These are phyloP conservation scores for Pleodorina starrii DNA, from an alignment of 139 green algal genomes.

Conservation along the genomic window DNA sequence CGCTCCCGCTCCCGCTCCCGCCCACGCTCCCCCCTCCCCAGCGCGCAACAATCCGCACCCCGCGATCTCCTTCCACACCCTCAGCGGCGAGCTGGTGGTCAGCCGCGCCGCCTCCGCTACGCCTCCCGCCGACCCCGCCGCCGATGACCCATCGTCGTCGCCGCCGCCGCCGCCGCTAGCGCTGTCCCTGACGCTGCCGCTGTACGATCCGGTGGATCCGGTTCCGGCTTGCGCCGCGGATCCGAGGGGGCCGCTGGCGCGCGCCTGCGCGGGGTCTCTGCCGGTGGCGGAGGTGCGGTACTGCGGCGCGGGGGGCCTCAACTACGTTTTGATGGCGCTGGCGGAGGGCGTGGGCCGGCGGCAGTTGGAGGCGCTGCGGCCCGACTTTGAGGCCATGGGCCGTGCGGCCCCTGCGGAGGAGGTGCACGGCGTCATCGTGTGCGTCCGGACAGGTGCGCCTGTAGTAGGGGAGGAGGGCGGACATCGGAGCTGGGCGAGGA, in stretches of 20 bases:
- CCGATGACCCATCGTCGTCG: too few relatives aligned
- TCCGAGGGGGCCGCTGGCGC: background rate
- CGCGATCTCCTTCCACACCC: conserved; percentile 55
- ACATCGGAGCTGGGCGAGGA: too few relatives aligned
- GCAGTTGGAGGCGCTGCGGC: conserved; percentile 62
- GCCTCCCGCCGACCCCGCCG: background rate
- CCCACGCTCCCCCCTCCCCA: background rate
- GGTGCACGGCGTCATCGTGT: conserved; percentile 66
- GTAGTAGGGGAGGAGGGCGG: too few relatives aligned
- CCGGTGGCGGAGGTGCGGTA: conserved; percentile 31
- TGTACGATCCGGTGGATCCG: conserved; percentile 1
- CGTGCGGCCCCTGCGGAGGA: background rate
- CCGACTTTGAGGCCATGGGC: conserved; percentile 51
- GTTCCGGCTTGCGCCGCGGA: conserved; percentile 1
- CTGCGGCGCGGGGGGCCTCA: conserved; percentile 24
- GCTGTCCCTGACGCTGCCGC: conserved; percentile 29
- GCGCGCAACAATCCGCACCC: conserved; percentile 28
- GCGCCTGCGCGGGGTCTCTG: background rate
- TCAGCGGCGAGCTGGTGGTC: conserved; percentile 50
- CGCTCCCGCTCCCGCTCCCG: too few relatives aligned
- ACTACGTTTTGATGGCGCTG: conserved; percentile 62
- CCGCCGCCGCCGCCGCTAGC: background rate
- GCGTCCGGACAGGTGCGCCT: background rate
- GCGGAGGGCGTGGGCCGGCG: background rate
- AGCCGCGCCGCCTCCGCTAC: conserved; percentile 12